phyloP scores from a whole-genome alignment of 345 rosid genomes.

The Populus alba region DNA sequence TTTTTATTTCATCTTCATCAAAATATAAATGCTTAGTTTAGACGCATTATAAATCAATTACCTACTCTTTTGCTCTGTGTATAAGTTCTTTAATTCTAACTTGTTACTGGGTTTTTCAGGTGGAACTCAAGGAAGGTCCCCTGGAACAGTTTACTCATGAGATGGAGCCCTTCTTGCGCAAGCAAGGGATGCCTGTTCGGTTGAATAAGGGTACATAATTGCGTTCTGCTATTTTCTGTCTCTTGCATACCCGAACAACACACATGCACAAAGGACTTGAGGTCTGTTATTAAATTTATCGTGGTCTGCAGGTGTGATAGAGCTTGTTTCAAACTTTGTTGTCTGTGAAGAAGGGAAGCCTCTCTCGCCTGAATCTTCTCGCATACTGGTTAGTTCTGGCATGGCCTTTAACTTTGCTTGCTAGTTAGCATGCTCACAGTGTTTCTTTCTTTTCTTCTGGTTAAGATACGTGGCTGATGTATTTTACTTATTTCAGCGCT shows the following conservation, averaged over 20 bases:
- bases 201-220: constrained; percentile 66
- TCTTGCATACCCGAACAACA: not conserved
- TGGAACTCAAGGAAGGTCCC: constrained; percentile 85
- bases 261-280: not conserved
- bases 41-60: not conserved
- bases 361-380: constrained; percentile 84
- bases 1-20: not conserved
- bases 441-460: not conserved
- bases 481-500: constrained; percentile 50
- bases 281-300: not conserved
- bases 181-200: constrained; percentile 95
- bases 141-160: constrained; percentile 90
- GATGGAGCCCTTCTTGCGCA: constrained; percentile 94
- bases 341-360: constrained; percentile 93
- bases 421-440: not conserved
- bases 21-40: not conserved
- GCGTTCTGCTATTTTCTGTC: not conserved
- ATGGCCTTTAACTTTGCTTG: not conserved
- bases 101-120: constrained; percentile 38
- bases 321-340: constrained; percentile 78
- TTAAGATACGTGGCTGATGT: not conserved
- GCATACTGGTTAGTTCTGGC: constrained; percentile 61
- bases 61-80: not conserved
- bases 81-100: not conserved
- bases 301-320: constrained; percentile 65